These are phyloP conservation scores for Ustilago curta DNA, from an alignment of 1,284 basidiomycete species.

Conservation along the genomic window DNA sequence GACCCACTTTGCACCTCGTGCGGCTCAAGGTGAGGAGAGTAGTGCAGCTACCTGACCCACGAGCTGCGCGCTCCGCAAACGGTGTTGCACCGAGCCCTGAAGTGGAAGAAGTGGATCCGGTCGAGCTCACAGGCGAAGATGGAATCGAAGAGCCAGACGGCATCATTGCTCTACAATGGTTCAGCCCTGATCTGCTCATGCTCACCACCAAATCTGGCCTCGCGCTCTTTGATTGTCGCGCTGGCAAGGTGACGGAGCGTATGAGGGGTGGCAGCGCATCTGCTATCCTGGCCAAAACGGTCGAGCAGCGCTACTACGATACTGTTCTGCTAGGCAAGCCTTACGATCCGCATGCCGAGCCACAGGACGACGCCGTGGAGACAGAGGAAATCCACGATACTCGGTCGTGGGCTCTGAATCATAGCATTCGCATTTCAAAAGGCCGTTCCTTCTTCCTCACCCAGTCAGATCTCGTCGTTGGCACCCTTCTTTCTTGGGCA, in stretches of 20 bases:
- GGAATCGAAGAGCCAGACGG: constrained; percentile 60
- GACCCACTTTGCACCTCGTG: constrained; percentile 48
- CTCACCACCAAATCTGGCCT: constrained; percentile 42
- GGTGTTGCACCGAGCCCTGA: constrained; percentile 1
- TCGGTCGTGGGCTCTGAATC: constrained; percentile 58
- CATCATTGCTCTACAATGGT: constrained; percentile 72
- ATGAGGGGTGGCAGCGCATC: constrained; percentile 67
- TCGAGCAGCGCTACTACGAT: constrained; percentile 47
- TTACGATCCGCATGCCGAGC: constrained; percentile 23
- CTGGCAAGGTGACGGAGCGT: constrained; percentile 52
- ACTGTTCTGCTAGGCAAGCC: constrained; percentile 33
- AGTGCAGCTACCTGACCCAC: constrained; percentile 20
- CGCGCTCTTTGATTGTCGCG: constrained; percentile 55
- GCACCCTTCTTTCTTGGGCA: constrained; percentile 92
- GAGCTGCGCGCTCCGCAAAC: constrained; percentile 1
- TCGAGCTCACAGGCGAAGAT: constrained; percentile 39
- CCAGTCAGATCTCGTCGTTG: constrained; percentile 77
- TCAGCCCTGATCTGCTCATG: constrained; percentile 67
- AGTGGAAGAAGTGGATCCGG: constrained; percentile 39
- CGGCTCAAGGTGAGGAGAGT: constrained; percentile 42
- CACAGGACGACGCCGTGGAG: constrained; percentile 1
- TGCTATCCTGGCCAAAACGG: constrained; percentile 56
- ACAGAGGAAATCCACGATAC: not conserved
- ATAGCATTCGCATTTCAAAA: constrained; percentile 83
- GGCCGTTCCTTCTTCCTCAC: constrained; percentile 87